Evolutionary conservation across 441 rosid species (phyloP).

Genomic region (Erodium trifolium): DNA sequence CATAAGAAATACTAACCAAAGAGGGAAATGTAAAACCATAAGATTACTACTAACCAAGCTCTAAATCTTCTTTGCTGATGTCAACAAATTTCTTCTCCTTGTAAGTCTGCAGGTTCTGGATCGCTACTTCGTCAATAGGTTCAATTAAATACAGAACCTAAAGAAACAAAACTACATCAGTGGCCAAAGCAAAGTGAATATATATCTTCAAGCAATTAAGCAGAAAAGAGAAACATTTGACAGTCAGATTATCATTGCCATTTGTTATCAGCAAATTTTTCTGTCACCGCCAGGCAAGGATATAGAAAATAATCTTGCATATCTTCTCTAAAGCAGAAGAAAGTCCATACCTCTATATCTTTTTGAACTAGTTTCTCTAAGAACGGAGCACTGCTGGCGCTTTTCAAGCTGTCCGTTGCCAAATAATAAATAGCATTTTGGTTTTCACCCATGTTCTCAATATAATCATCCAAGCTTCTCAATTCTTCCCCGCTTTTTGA

Average conservation of each 20-base stretch:
- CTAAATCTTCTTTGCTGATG: conserved; percentile 50
- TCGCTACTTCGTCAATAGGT: conserved; percentile 97
- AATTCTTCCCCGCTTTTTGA: conserved; percentile 87
- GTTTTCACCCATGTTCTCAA: conserved; percentile 88
- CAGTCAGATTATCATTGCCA: too few species aligned
- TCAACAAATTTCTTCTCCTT: conserved; percentile 96
- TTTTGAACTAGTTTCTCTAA: conserved; percentile 86
- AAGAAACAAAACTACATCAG: conserved; percentile 10
- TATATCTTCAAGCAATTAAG: too few species aligned
- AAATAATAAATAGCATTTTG: conserved; percentile 89
- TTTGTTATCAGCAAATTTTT: too few species aligned
- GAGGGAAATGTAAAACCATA: neutral
- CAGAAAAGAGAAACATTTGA: too few species aligned
- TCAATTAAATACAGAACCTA: conserved; percentile 87
- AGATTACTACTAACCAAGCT: conserved; percentile 37
- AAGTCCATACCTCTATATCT: conserved; percentile 54
- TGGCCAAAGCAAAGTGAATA: too few species aligned
- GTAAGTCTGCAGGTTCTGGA: conserved; percentile 88
- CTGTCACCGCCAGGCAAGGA: too few species aligned
- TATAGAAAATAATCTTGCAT: too few species aligned
- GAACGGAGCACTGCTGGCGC: conserved; percentile 90
- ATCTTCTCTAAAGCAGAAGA: too few species aligned
- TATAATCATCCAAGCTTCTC: conserved; percentile 73
- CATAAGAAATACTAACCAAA: conserved; percentile 6
- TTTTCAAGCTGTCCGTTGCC: conserved; percentile 82